Percentiles rank a stretch among this genome's conserved stretches.
Conservation (phyloP, 2,329 filamentous ascomycete species). For the Nakataea oryzae region DNA sequence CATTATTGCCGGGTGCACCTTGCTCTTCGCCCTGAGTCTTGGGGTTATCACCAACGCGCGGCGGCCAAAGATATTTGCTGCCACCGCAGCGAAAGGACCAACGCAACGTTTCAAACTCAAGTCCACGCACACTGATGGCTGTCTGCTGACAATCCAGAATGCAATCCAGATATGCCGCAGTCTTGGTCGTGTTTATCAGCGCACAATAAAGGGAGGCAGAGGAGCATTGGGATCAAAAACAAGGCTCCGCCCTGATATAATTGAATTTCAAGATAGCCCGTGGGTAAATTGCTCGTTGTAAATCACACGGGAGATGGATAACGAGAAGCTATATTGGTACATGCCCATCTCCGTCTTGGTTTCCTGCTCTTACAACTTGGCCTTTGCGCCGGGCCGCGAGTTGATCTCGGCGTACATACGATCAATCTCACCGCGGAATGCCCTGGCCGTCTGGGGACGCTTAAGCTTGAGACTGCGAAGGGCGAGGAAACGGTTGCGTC, state of each 20-base stretch:
- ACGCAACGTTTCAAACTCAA: neutral
- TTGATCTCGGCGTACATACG: slow-evolving; percentile 46
- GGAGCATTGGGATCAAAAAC: neutral
- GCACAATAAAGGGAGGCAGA: neutral
- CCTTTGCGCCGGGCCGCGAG: slow-evolving; percentile 24
- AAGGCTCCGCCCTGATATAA: neutral
- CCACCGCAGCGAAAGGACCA: neutral
- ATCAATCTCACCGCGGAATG: slow-evolving; percentile 41
- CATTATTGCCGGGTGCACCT: neutral
- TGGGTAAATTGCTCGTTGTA: neutral
- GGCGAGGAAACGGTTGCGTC: slow-evolving; percentile 4
- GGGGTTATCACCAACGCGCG: neutral
- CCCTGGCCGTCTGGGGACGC: slow-evolving; percentile 43
- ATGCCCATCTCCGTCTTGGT: neutral
- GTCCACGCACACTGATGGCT: neutral
- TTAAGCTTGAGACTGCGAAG: slow-evolving; percentile 45
- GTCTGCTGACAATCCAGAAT: neutral
- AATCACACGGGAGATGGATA: neutral
- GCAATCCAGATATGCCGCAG: neutral
- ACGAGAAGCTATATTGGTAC: neutral
- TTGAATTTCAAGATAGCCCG: neutral
- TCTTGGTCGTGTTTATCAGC: neutral
- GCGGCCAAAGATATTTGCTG: neutral
- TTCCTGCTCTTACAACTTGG: slow-evolving; percentile 29
- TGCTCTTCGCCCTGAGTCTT: neutral